Conservation (phyloP, 1,284 basidiomycete genomes). For the Cryptococcus neoformans region DNA sequence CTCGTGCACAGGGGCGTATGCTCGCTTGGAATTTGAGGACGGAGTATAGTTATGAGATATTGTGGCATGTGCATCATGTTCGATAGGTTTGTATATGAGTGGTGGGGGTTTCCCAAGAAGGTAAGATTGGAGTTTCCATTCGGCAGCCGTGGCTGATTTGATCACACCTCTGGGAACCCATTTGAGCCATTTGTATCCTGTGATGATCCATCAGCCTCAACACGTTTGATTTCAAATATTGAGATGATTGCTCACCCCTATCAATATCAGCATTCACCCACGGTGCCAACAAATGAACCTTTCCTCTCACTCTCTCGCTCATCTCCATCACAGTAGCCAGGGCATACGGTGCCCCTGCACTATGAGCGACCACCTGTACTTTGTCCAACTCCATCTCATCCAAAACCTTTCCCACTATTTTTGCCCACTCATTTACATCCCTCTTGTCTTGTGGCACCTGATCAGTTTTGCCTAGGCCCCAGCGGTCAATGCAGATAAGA, state of each 20-base stretch:
- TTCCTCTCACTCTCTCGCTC: slow-evolving; percentile 72
- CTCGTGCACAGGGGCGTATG: background rate
- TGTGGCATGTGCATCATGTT: slow-evolving; percentile 24
- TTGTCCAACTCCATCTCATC: slow-evolving; percentile 70
- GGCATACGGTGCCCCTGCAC: slow-evolving; percentile 94
- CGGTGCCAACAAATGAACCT: slow-evolving; percentile 87
- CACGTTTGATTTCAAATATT: background rate
- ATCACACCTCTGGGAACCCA: slow-evolving; percentile 91
- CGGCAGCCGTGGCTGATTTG: slow-evolving; percentile 92
- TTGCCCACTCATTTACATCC: slow-evolving; percentile 87
- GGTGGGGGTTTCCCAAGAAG: slow-evolving; percentile 91
- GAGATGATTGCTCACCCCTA: slow-evolving; percentile 59
- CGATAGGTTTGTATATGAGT: slow-evolving; percentile 29
- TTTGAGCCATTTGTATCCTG: slow-evolving; percentile 92
- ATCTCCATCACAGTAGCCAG: slow-evolving; percentile 76
- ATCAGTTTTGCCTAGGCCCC: slow-evolving; percentile 85
- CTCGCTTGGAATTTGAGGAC: background rate
- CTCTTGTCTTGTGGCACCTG: slow-evolving; percentile 64
- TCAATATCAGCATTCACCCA: slow-evolving; percentile 87
- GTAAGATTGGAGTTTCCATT: slow-evolving; percentile 96
- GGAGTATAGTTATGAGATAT: background rate
- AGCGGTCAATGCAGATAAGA: slow-evolving; percentile 92
- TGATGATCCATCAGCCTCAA: slow-evolving; percentile 39
- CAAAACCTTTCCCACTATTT: slow-evolving; percentile 83
- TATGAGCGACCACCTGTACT: slow-evolving; percentile 90